A percentile compares a stretch with the other conserved stretches of the same genome.
Conservation (phyloP, 768 basidiomycete species). For the Kwoniella botswanensis region DNA sequence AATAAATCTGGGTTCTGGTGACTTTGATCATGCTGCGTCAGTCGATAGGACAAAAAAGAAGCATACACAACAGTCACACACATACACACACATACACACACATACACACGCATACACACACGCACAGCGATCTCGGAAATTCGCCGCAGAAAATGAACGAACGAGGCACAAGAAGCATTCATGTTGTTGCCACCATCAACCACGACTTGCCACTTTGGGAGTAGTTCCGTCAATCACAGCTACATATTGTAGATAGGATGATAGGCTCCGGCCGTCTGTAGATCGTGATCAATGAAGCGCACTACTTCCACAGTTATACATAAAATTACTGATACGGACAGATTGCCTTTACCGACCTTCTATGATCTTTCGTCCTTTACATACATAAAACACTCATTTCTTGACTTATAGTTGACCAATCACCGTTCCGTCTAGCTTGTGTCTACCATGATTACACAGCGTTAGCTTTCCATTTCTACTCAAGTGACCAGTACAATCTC, state of each 20-base stretch:
- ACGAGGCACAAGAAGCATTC: neutral
- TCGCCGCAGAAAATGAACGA: neutral
- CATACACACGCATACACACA: neutral
- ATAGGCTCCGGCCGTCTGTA: neutral
- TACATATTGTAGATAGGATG: neutral
- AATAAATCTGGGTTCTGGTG: neutral
- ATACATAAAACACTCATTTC: constrained; percentile 44
- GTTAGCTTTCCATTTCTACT: too few species aligned
- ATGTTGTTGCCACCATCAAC: neutral
- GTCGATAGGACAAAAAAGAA: neutral
- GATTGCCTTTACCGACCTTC: too few species aligned
- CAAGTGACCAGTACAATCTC: too few species aligned
- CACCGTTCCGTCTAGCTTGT: constrained; percentile 26
- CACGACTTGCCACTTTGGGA: neutral
- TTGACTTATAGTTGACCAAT: constrained; percentile 34
- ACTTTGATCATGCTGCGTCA: neutral
- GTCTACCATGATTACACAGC: constrained; percentile 11
- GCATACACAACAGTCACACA: neutral
- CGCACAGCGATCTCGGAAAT: neutral
- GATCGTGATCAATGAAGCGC: too few species aligned
- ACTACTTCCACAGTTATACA: too few species aligned
- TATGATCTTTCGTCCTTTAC: constrained; percentile 5
- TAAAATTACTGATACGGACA: too few species aligned
- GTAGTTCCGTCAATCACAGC: neutral
- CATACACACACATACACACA: neutral